phyloP scores from a whole-genome alignment of 2,329 filamentous ascomycete species.

The Diaporthe citrichinensis region DNA sequence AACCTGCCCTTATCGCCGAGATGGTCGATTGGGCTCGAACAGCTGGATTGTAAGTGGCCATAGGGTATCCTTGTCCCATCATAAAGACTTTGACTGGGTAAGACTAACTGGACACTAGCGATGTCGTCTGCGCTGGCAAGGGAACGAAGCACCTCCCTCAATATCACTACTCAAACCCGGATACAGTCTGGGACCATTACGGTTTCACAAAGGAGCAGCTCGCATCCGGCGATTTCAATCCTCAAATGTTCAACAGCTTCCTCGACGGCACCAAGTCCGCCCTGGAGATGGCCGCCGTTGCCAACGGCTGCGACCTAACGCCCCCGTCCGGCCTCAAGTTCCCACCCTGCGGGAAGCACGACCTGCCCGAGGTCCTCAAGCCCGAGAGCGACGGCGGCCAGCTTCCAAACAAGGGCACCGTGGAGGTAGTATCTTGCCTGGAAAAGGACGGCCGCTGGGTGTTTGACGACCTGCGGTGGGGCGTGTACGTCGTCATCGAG shows the following conservation, averaged over 20 bases:
- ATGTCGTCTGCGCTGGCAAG: constrained; percentile 1
- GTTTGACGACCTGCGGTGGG: constrained; percentile 58
- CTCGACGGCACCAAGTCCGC: constrained; percentile 63
- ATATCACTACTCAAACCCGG: constrained; percentile 60
- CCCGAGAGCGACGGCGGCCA: constrained; percentile 58
- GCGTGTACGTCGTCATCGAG: constrained; percentile 61
- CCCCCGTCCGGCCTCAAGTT: constrained; percentile 59
- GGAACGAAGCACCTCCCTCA: constrained; percentile 9
- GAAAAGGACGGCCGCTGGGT: constrained; percentile 58
- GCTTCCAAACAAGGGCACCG: constrained; percentile 56
- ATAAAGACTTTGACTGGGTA: not conserved
- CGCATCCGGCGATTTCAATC: constrained; percentile 58
- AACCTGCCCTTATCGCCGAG: constrained; percentile 60
- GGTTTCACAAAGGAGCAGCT: constrained; percentile 61
- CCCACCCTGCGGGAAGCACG: constrained; percentile 59
- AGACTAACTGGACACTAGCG: not conserved
- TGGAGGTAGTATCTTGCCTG: constrained; percentile 61
- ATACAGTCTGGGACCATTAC: constrained; percentile 62
- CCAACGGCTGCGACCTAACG: constrained; percentile 59
- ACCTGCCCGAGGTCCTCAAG: constrained; percentile 57
- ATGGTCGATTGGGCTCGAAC: constrained; percentile 58
- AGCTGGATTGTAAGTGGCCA: not conserved
- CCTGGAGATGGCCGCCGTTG: constrained; percentile 62
- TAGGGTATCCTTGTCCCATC: accelerated
- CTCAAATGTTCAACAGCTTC: constrained; percentile 64